These are phyloP conservation scores for Ilyonectria mors-panacis DNA, from an alignment of 2,329 filamentous ascomycete genomes.

Conservation along the genomic window DNA sequence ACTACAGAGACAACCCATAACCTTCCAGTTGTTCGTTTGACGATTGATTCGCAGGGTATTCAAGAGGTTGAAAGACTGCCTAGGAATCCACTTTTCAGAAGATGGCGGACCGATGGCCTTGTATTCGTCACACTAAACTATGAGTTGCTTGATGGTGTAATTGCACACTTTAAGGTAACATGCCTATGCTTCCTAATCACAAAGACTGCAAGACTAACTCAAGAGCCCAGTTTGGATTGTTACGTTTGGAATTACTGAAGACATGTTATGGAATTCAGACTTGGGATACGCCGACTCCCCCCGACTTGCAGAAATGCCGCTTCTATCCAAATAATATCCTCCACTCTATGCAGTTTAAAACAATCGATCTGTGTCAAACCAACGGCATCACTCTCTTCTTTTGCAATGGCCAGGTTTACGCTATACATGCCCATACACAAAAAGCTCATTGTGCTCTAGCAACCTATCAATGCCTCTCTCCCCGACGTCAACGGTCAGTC, in stretches of 20 bases:
- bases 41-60: slow-evolving; percentile 35
- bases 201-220: background rate
- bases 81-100: slow-evolving; percentile 18
- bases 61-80: slow-evolving; percentile 28
- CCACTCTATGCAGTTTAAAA: slow-evolving; percentile 25
- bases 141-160: slow-evolving; percentile 6
- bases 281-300: slow-evolving; percentile 37
- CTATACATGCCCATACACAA: slow-evolving; percentile 33
- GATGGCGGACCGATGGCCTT: slow-evolving; percentile 24
- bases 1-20: slow-evolving; percentile 9
- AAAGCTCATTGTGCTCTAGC: slow-evolving; percentile 18
- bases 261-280: slow-evolving; percentile 20
- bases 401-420: slow-evolving; percentile 21
- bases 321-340: slow-evolving; percentile 18
- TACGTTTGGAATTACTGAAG: slow-evolving; percentile 29
- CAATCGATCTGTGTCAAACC: slow-evolving; percentile 22
- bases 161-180: slow-evolving; percentile 31
- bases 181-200: background rate
- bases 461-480: slow-evolving; percentile 28
- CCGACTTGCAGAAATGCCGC: slow-evolving; percentile 23
- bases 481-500: slow-evolving; percentile 20
- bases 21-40: slow-evolving; percentile 29
- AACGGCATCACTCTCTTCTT: slow-evolving; percentile 32
- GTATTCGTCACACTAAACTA: slow-evolving; percentile 26
- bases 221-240: slow-evolving; percentile 19